Evolutionary conservation across 805 yeast genomes (phyloP).

Genomic region (Nakazawaea molendinolei): DNA sequence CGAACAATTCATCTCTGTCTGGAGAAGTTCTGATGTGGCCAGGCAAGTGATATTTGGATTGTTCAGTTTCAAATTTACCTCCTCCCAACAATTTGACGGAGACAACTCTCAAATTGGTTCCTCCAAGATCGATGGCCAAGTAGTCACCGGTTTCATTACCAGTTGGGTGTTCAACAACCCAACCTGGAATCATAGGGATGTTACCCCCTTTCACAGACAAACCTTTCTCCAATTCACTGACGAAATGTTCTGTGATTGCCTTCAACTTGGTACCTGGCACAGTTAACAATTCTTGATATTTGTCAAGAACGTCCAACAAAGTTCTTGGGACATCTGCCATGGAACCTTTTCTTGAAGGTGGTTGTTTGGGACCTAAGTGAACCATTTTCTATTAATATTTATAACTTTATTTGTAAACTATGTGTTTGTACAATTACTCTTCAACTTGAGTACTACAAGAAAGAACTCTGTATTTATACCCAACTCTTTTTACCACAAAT

Average conservation of each 20-base stretch:
- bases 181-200: constrained; percentile 55
- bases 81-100: constrained; percentile 55
- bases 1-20: constrained; percentile 71
- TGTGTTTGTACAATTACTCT: background rate
- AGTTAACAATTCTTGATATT: constrained; percentile 33
- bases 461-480: background rate
- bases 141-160: constrained; percentile 54
- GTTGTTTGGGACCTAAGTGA: constrained; percentile 42
- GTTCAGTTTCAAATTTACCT: constrained; percentile 80
- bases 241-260: constrained; percentile 41
- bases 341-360: constrained; percentile 32
- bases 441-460: background rate
- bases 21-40: constrained; percentile 70
- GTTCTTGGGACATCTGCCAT: constrained; percentile 32
- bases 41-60: constrained; percentile 83
- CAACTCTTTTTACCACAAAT: no score
- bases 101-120: constrained; percentile 56
- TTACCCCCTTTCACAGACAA: constrained; percentile 46
- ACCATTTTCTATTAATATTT: constrained; percentile 25
- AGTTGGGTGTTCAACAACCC: constrained; percentile 55
- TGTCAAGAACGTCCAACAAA: constrained; percentile 31
- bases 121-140: constrained; percentile 56
- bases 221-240: constrained; percentile 47
- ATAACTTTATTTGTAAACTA: background rate
- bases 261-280: constrained; percentile 35